Conservation (phyloP, 2,329 filamentous ascomycete genomes). For the Fusarium sp. region DNA sequence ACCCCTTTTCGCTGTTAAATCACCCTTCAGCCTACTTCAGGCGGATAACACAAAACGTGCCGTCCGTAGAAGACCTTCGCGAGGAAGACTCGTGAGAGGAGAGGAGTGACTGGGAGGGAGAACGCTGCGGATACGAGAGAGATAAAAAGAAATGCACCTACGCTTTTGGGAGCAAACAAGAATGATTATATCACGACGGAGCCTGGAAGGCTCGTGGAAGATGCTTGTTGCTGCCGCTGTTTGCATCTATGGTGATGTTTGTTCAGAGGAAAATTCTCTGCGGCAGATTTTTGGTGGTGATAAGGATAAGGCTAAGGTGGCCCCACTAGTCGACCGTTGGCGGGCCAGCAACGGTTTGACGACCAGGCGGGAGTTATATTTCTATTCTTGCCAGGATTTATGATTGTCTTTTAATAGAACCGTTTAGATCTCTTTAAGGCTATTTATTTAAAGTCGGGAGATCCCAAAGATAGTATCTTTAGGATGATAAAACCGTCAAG, state of each 20-base stretch:
- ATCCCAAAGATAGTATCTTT: background rate
- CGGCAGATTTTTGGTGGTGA: conserved; percentile 19
- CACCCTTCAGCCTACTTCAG: conserved; percentile 49
- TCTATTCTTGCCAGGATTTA: background rate
- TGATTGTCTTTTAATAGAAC: background rate
- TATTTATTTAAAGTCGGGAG: background rate
- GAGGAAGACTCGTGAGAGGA: conserved; percentile 47
- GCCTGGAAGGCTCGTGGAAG: too few species aligned
- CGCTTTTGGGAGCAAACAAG: background rate
- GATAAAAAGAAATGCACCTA: conserved; percentile 12
- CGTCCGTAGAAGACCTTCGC: conserved; percentile 48
- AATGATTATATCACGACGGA: background rate
- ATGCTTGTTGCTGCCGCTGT: background rate
- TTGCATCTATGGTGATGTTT: background rate
- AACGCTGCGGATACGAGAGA: conserved; percentile 38
- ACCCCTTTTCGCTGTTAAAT: conserved; percentile 14
- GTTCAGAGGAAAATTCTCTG: conserved; percentile 21
- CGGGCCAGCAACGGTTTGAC: conserved; percentile 12
- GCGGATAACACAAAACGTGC: conserved; percentile 49
- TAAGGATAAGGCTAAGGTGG: background rate
- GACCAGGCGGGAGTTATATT: background rate
- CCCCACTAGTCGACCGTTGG: conserved; percentile 21
- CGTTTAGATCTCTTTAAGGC: too few species aligned
- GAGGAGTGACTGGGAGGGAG: conserved; percentile 46
- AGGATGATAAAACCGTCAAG: background rate